These are phyloP conservation scores for Xylaria sp. DNA, from an alignment of 2,329 filamentous ascomycete genomes.

Conservation along the genomic window DNA sequence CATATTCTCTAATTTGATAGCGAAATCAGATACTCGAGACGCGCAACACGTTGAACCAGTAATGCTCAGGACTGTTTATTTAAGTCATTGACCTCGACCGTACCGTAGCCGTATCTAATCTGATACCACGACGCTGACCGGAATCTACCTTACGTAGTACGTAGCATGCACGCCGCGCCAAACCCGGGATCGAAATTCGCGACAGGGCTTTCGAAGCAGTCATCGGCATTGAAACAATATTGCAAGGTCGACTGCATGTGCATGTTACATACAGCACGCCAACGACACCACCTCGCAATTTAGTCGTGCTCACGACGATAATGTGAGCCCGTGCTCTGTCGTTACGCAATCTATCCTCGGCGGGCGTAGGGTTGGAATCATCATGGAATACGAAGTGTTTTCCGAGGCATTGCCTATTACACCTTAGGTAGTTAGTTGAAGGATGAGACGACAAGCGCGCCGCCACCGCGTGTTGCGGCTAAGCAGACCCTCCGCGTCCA, in stretches of 20 bases:
- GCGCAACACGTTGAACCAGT: not conserved
- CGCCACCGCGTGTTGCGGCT: too few species aligned
- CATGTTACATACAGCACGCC: not conserved
- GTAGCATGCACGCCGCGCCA: not conserved
- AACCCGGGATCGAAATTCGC: not conserved
- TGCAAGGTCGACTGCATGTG: not conserved
- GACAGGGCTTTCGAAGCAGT: not conserved
- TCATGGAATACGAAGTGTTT: conserved; percentile 5
- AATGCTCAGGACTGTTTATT: not conserved
- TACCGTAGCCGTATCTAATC: not conserved
- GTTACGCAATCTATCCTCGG: too few species aligned
- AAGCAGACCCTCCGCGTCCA: conserved; percentile 4
- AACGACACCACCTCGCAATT: not conserved
- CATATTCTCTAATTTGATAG: too few species aligned
- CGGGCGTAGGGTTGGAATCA: conserved; percentile 6
- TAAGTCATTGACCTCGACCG: too few species aligned
- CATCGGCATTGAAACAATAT: not conserved
- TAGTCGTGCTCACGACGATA: not conserved
- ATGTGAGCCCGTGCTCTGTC: too few species aligned
- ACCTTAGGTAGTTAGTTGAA: conserved; percentile 9
- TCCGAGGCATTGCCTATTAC: conserved; percentile 1
- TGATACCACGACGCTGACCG: not conserved
- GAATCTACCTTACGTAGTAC: not conserved
- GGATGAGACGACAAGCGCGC: conserved; percentile 14
- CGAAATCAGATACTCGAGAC: too few species aligned